phyloP scores from a whole-genome alignment of 345 rosid genomes.

The Diplotaxis tenuifolia region DNA sequence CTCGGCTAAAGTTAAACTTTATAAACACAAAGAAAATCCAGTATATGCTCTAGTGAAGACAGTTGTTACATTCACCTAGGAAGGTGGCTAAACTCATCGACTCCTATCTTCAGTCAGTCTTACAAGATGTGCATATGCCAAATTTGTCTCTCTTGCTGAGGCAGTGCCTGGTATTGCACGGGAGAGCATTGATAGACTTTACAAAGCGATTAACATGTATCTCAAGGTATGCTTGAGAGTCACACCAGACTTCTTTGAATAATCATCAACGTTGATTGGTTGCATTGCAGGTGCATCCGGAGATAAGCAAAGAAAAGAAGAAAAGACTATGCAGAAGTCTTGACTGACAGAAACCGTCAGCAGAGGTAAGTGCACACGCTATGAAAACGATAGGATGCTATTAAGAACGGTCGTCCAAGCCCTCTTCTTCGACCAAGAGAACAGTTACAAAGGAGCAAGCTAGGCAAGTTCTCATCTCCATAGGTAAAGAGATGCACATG shows the following conservation, averaged over 20 bases:
- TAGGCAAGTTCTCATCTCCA: constrained; percentile 1
- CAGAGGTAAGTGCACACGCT: constrained; percentile 81
- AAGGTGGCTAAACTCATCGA: constrained; percentile 70
- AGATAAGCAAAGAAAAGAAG: constrained; percentile 71
- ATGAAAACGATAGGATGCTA: constrained; percentile 90
- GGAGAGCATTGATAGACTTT: constrained; percentile 70
- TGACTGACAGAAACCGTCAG: constrained; percentile 89
- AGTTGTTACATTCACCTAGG: constrained; percentile 49
- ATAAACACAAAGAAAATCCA: too few species aligned
- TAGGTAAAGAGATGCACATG: constrained; percentile 9
- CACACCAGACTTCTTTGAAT: not conserved
- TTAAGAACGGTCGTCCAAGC: constrained; percentile 90
- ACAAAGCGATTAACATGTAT: constrained; percentile 77
- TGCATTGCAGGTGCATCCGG: constrained; percentile 74
- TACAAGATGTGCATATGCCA: constrained; percentile 68
- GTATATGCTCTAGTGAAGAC: too few species aligned
- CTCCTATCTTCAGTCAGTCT: constrained; percentile 69
- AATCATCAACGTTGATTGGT: constrained; percentile 15
- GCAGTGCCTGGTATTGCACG: constrained; percentile 64
- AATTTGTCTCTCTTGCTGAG: constrained; percentile 65
- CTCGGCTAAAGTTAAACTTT: too few species aligned
- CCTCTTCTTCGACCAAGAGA: constrained; percentile 84
- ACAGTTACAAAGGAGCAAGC: constrained; percentile 34
- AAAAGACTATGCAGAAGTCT: constrained; percentile 72
- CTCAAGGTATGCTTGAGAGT: constrained; percentile 60